Base-by-base conservation (phyloP, 352 stramenopile genomes). In the Phytopythium vexans region DNA sequence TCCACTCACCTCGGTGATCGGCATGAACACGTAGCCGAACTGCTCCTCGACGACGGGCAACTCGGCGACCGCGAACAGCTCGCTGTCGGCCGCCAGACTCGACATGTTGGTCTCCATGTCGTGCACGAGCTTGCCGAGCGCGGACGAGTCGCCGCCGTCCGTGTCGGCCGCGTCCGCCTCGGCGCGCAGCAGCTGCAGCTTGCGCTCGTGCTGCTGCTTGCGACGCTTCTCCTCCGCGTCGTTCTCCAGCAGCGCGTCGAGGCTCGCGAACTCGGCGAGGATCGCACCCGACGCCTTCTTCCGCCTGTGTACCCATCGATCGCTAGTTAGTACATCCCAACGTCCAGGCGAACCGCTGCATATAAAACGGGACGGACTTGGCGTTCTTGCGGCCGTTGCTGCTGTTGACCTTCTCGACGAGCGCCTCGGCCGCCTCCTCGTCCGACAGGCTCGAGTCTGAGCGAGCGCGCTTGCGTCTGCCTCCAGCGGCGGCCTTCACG, bases 21-120 rank as follows among this genome's bases (percentile, higher is more conserved):
- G 75, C 50, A 69, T 75, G 54, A 94, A 94, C 15, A 94, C 81
- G 55, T 90, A 94, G 46, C 79, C 83, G 49, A 92, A 94, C 54
- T 86, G 82, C 53, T 92, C 83, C 34, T 87, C 68, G 40, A 56
- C 72, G 7, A 69, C 54, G 33, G 55, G 53, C 32, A 74, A 33
- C 2, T 80, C 71, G 41, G 66, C 64, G 37, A 58, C 60, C 12
- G 67, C 57, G 44, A 90, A 90, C 4, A 88, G 50, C 46, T 88
- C 56, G 50, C 53, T 82, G 56, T 90, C 80, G 8, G 73, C 77
- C 35, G 70, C 76, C 10, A 92, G 72, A 58, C 72, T 84, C 43
- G 72, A 77, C 67, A 91, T 86, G 58, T 77, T 90, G 59, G 57
- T 71, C 60, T 72, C 74, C 68, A 93, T 89, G 36, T 82, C 65